Conservation (phyloP, 2,329 filamentous ascomycete species). For the Drechmeria coniospora region DNA sequence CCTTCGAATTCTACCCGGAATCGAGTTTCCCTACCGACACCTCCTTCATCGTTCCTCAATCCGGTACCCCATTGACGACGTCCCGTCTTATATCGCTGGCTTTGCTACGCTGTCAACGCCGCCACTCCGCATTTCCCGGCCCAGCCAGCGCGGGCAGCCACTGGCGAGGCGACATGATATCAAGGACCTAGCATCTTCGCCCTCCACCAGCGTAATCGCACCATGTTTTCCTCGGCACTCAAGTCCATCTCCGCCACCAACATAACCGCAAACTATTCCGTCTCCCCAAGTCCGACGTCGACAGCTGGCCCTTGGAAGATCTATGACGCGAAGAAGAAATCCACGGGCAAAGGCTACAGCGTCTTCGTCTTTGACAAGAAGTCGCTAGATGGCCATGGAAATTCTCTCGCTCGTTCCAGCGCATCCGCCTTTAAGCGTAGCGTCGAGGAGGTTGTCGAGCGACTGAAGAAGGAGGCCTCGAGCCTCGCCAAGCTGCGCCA, state of each 20-base stretch:
- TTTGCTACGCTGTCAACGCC: background rate
- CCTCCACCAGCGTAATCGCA: slow-evolving; percentile 7
- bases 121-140: background rate
- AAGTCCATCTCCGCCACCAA: slow-evolving; percentile 86
- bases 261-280: slow-evolving; percentile 80
- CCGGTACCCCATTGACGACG: background rate
- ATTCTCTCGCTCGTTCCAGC: slow-evolving; percentile 22
- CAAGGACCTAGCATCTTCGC: slow-evolving; percentile 7
- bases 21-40: no score
- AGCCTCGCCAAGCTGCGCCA: slow-evolving; percentile 79
- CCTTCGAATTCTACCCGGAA: no score
- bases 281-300: slow-evolving; percentile 61
- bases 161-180: slow-evolving; percentile 15
- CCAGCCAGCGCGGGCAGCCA: background rate
- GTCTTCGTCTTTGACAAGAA: slow-evolving; percentile 93
- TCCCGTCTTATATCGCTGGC: no score
- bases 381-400: slow-evolving; percentile 48
- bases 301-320: slow-evolving; percentile 92
- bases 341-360: slow-evolving; percentile 73
- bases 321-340: slow-evolving; percentile 94
- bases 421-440: slow-evolving; percentile 60
- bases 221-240: slow-evolving; percentile 84
- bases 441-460: slow-evolving; percentile 80
- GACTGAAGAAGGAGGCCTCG: slow-evolving; percentile 81
- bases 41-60: background rate